Base-by-base conservation (phyloP, 2,329 filamentous ascomycete genomes). In the Trichoderma sp. region DNA sequence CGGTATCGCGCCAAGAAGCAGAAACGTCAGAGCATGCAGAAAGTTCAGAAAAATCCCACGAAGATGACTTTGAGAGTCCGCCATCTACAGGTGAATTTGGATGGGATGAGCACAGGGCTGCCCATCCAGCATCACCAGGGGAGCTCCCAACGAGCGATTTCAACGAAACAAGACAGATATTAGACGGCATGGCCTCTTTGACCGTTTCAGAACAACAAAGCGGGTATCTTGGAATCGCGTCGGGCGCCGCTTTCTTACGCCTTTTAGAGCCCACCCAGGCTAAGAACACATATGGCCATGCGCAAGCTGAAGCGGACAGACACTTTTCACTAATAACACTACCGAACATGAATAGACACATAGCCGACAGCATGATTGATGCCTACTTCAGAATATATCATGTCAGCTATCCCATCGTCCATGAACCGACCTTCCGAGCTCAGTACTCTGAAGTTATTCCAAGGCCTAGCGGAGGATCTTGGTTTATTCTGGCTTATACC, bases 221-320 rank as follows among this genome's bases (percentile, higher is more conserved):
- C 1, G 83, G 83, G 5, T 84, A 84, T 72, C 77, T 84, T 10
- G 83, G 83, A 1, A 77, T 82, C 0, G 81, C 81, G 1, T 84
- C 81, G 6, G 82, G 82, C 1, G 82, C 81, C 18, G 82, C 82
- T 2, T 78, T 84, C 69, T 71, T 83, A 18, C 77, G 81, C 4
- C 73, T 79, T 7, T 72, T 80, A 7, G 78, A 80, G 58, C 78
- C 78, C 6, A 73, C 72, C 21, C 74, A 34, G 70, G 73, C 37
- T 73, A 77, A 32, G 64, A 72, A 26, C 73, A 72, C 32, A 69
- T 72, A 21, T 71, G 66, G 34, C 70, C 70, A 28, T 37, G 58
- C 30, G 64, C 70, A 18, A 56, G 46, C 34, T 11, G 70, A 70
- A 7, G 68, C 68, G 5, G 63, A 39, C 1, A 68, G 71, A 4